Percentiles rank a stretch among this genome's conserved stretches.
Evolutionary conservation across 176 grass and related monocot genomes (phyloP).

Genomic region (Eleusine indica): DNA sequence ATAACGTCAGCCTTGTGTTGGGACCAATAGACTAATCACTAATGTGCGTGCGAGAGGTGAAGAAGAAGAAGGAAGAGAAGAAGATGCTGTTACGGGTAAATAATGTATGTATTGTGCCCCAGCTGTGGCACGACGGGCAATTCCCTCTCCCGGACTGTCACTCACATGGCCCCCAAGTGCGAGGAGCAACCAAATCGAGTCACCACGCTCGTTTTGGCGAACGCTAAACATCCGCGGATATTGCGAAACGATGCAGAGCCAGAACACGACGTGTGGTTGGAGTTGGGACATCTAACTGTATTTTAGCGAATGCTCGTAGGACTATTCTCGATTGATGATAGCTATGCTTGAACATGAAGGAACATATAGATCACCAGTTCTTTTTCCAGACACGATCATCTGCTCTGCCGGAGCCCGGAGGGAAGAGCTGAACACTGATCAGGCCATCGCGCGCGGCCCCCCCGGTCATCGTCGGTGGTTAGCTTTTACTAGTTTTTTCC

Average conservation of each 20-base stretch:
- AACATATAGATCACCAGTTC: too few relatives aligned
- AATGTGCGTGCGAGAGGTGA: not conserved
- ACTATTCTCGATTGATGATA: too few relatives aligned
- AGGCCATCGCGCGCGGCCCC: not conserved
- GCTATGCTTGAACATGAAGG: too few relatives aligned
- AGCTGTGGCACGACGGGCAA: not conserved
- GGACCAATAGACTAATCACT: not conserved
- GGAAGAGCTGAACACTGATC: not conserved
- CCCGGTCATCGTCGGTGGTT: not conserved
- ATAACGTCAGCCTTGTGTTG: constrained; percentile 27
- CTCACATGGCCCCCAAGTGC: not conserved
- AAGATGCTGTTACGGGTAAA: not conserved
- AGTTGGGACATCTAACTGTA: not conserved
- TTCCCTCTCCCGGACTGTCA: not conserved
- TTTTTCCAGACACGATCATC: not conserved
- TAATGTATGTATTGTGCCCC: not conserved
- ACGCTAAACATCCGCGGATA: not conserved
- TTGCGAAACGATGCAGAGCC: not conserved
- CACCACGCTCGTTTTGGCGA: not conserved
- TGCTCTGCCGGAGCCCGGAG: not conserved
- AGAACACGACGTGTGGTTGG: not conserved
- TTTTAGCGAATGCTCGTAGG: not conserved
- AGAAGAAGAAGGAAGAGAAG: not conserved
- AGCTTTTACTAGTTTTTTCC: not conserved
- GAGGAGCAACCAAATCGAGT: not conserved